Base-by-base conservation (phyloP, 495 filamentous ascomycete genomes). In the Penicillium pancosmium region DNA sequence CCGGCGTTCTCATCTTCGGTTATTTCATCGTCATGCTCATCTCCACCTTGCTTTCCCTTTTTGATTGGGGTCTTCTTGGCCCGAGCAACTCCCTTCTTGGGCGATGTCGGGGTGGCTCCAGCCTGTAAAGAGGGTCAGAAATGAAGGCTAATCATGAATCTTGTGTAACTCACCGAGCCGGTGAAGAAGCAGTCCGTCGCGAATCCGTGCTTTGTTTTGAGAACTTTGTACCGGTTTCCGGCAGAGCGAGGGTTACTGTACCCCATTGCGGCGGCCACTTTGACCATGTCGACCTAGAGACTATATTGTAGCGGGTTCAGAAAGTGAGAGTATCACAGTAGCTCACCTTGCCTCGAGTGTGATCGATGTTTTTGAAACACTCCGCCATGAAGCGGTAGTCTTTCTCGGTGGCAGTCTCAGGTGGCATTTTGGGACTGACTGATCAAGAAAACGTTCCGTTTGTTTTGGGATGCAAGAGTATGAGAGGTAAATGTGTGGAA, bases 171-270 rank as follows among this genome's bases (percentile, higher is more conserved):
- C 36, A 38, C 36, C 36, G 36, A 13, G 36, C 36, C 36, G 10
- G 36, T 7, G 13, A 40, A 49, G 33, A 36, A 40, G 8, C 27
- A 11, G 8, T 55, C 52, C 8, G 50, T 12, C 11, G 25, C 21
- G 47, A 77, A 49, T 13, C 57, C 55, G 44, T 73, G 64, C 12
- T 64, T 63, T 53, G 73, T 73, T 33, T 67, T 66, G 11, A 77
- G 12, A 0, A 31, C 3, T n/a, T 67, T 41, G 46, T 72, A 70
- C 1, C 66, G 58, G 47, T 77, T 79, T 4, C 56, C 69, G 34
- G 66, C 67, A 0, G 74, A 77, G 8, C 50, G 55, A 12, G 54
- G 46, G 55, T 77, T 79, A 43, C 44, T 64, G 57, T 74, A 72
- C 1, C 63, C 67, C 2, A 76, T 46, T 1, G 62, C 65, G 1